phyloP scores from a whole-genome alignment of 1,284 basidiomycete species.

The Chalciporus sp. region DNA sequence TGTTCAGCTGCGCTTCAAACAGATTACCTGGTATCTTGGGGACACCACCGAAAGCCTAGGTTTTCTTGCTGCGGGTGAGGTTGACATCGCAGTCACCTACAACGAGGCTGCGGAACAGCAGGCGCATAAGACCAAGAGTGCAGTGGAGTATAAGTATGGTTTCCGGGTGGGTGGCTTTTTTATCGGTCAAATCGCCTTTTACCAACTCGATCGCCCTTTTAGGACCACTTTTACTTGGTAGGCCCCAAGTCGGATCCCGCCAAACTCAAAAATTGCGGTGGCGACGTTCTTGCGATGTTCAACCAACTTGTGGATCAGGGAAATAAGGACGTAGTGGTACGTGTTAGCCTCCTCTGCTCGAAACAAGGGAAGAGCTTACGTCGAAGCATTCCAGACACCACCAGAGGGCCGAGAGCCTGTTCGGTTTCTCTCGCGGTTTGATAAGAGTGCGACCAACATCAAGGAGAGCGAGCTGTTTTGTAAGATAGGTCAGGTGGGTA shows the following conservation, averaged over 20 bases:
- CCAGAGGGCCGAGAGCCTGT: constrained; percentile 33
- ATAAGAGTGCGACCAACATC: constrained; percentile 59
- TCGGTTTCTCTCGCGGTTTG: constrained; percentile 54
- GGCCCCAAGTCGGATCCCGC: constrained; percentile 22
- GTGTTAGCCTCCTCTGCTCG: background rate
- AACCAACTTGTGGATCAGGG: constrained; percentile 24
- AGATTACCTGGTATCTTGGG: constrained; percentile 54
- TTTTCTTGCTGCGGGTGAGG: constrained; percentile 38
- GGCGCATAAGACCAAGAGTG: constrained; percentile 29
- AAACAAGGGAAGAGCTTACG: background rate
- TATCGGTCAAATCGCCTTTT: constrained; percentile 36
- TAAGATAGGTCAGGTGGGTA: constrained; percentile 47
- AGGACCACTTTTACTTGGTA: constrained; percentile 31
- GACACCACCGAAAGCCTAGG: constrained; percentile 51
- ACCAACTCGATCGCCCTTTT: background rate
- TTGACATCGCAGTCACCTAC: constrained; percentile 53
- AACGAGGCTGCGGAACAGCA: constrained; percentile 49
- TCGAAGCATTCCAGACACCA: constrained; percentile 13
- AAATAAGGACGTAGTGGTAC: constrained; percentile 26
- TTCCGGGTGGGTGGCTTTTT: constrained; percentile 44
- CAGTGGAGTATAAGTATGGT: constrained; percentile 39
- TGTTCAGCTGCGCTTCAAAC: background rate
- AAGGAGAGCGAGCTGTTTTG: constrained; percentile 52
- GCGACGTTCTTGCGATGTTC: constrained; percentile 21
- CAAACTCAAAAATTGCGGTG: constrained; percentile 3